Conservation (phyloP, 2,329 filamentous ascomycete genomes). For the Periconia sp. region DNA sequence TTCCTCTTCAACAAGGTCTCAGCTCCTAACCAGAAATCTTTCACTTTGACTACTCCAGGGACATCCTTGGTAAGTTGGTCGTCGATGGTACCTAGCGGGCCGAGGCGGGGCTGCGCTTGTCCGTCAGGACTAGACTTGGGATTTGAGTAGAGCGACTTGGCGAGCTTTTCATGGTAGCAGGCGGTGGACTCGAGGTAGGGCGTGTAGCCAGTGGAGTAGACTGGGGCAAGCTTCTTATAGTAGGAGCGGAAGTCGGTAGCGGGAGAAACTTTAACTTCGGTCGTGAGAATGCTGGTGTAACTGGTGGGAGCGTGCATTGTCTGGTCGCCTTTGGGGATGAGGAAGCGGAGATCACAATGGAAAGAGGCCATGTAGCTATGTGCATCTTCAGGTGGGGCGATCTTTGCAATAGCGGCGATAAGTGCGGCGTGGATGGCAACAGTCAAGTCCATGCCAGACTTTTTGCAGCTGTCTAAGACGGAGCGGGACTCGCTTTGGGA, state of each 20-base stretch:
- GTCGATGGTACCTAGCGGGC: constrained; percentile 24
- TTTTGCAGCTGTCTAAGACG: constrained; percentile 17
- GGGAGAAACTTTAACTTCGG: constrained; percentile 26
- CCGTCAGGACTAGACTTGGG: constrained; percentile 15
- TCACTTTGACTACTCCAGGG: constrained; percentile 22
- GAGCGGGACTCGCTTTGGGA: constrained; percentile 19
- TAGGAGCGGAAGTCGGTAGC: constrained; percentile 19
- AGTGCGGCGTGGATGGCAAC: constrained; percentile 24
- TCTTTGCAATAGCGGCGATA: constrained; percentile 19
- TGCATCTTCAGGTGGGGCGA: constrained; percentile 17
- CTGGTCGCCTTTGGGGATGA: constrained; percentile 22
- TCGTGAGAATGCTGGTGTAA: constrained; percentile 26
- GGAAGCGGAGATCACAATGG: constrained; percentile 27
- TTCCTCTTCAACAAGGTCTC: constrained; percentile 29
- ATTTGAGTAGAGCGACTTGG: constrained; percentile 9
- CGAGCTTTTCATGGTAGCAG: constrained; percentile 26
- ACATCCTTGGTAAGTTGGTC: constrained; percentile 22
- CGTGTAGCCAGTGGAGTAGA: constrained; percentile 23
- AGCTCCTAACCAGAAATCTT: constrained; percentile 29
- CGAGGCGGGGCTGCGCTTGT: constrained; percentile 23
- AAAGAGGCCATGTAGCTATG: constrained; percentile 31
- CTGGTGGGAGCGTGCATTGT: constrained; percentile 24
- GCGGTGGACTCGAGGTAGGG: constrained; percentile 24
- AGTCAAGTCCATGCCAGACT: constrained; percentile 12
- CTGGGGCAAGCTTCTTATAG: constrained; percentile 25